phyloP scores from a whole-genome alignment of 352 stramenopile species.

The Phytopythium delawarense region DNA sequence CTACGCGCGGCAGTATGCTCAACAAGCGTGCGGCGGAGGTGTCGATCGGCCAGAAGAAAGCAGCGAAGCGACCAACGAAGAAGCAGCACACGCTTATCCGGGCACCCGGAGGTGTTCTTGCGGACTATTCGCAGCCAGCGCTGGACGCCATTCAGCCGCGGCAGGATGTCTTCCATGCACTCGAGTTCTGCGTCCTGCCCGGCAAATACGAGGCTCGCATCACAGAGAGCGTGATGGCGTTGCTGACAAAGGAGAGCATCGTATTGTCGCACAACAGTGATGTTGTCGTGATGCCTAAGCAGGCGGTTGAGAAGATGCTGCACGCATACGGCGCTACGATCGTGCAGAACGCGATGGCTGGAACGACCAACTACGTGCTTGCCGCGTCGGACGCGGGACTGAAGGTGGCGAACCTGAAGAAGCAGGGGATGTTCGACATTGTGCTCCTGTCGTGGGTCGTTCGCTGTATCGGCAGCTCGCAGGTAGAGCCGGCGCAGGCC shows the following conservation, averaged over 20 bases:
- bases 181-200: constrained; percentile 77
- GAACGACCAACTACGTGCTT: constrained; percentile 63
- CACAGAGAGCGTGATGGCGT: constrained; percentile 28
- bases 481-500: constrained; percentile 36
- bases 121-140: constrained; percentile 57
- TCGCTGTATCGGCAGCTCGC: constrained; percentile 28
- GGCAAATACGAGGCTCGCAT: constrained; percentile 55
- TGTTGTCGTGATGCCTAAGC: constrained; percentile 38
- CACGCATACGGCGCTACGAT: constrained; percentile 62
- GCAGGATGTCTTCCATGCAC: constrained; percentile 57
- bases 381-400: constrained; percentile 58
- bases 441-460: constrained; percentile 63
- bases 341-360: constrained; percentile 72
- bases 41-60: constrained; percentile 57
- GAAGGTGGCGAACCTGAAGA: constrained; percentile 78
- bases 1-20: constrained; percentile 48
- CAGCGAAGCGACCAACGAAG: constrained; percentile 38
- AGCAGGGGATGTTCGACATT: constrained; percentile 77
- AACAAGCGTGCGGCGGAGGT: constrained; percentile 77
- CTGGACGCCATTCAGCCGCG: constrained; percentile 52
- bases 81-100: constrained; percentile 14
- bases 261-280: not conserved
- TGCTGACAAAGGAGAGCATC: constrained; percentile 9
- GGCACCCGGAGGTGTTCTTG: constrained; percentile 35
- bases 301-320: constrained; percentile 69